These are phyloP conservation scores for Styphnolobium japonicum DNA, from an alignment of 306 rosid genomes.

Conservation along the genomic window DNA sequence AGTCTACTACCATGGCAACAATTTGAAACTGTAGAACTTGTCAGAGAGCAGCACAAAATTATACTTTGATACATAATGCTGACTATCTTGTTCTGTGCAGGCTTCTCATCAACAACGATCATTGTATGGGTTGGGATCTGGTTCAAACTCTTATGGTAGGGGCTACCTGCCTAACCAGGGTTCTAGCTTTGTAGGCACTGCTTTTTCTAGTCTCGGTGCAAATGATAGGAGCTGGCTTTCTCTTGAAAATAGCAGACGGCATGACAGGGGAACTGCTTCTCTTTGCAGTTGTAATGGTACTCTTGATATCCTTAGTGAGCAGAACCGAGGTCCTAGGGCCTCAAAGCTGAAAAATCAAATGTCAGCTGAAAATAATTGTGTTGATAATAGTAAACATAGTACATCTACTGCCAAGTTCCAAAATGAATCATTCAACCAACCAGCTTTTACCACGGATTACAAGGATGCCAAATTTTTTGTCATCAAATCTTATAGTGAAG, in stretches of 20 bases:
- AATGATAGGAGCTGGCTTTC: slow-evolving; percentile 55
- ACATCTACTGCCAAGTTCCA: slow-evolving; percentile 42
- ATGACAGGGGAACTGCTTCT: slow-evolving; percentile 46
- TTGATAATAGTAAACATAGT: slow-evolving; percentile 45
- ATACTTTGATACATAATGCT: slow-evolving; percentile 16
- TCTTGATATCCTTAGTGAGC: slow-evolving; percentile 75
- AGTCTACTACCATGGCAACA: not conserved
- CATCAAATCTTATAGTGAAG: slow-evolving; percentile 88
- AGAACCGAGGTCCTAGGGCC: slow-evolving; percentile 87
- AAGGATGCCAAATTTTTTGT: slow-evolving; percentile 73
- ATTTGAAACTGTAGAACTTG: slow-evolving; percentile 13
- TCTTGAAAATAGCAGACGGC: slow-evolving; percentile 56
- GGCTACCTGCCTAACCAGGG: slow-evolving; percentile 65
- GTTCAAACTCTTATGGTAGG: slow-evolving; percentile 63
- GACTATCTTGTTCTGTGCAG: slow-evolving; percentile 48
- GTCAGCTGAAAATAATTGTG: slow-evolving; percentile 45
- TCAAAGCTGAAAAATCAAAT: slow-evolving; percentile 65
- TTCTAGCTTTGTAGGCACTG: slow-evolving; percentile 51
- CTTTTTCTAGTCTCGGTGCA: slow-evolving; percentile 29
- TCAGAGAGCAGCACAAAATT: not conserved
- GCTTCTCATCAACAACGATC: slow-evolving; percentile 71
- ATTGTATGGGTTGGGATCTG: slow-evolving; percentile 69
- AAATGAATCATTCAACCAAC: slow-evolving; percentile 50
- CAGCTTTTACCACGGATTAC: slow-evolving; percentile 68
- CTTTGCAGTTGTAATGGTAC: slow-evolving; percentile 71